Base-by-base conservation (phyloP, 1,139 yeast species). In the Candida glucosophila region DNA sequence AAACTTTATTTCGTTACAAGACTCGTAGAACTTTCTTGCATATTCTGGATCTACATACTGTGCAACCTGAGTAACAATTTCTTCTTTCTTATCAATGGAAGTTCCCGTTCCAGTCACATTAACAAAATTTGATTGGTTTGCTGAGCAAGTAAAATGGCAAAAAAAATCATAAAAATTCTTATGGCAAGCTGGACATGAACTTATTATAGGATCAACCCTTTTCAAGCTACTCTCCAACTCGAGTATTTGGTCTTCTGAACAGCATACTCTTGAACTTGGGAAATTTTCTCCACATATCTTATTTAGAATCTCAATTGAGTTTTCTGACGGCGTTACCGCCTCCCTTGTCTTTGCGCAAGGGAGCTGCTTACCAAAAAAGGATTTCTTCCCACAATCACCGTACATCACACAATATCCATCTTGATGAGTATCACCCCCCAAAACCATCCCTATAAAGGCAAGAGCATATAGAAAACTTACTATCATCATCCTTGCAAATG, bases 181-280 rank as follows among this genome's bases (percentile, higher is more conserved):
- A 32, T 72, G 66, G 49, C 98, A 90, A 1, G 98, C 97, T 2
- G 97, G 97, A 49, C 98, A 90, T 4, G 95, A 81, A 14, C 93
- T 73, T 21, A 90, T 79, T 20, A 90, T 53, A 0, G 85, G 73
- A 33, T 80, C 92, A 0, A 81, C 95, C 35, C 73, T 74, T 39
- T 77, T 73, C 31, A 90, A 55, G 44, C 77, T 81, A 22, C 55
- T 36, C 29, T 59, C 58, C 31, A 64, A 47, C 13, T 41, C 43
- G 7, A 36, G 27, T 12, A 64, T 36, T 34, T 65, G 72, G 15
- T 45, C 54, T 15, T 47, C 38, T 1, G 66, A 50, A 36, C 72
- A 65, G 37, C 72, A 65, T n/a, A 63, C 55, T 3, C 32, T 37
- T 9, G 40, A 44, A 5, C 38, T 35, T 3, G 55, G 53, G 69